Base-by-base conservation (phyloP, 805 yeast genomes). In the Clavispora asparagi region DNA sequence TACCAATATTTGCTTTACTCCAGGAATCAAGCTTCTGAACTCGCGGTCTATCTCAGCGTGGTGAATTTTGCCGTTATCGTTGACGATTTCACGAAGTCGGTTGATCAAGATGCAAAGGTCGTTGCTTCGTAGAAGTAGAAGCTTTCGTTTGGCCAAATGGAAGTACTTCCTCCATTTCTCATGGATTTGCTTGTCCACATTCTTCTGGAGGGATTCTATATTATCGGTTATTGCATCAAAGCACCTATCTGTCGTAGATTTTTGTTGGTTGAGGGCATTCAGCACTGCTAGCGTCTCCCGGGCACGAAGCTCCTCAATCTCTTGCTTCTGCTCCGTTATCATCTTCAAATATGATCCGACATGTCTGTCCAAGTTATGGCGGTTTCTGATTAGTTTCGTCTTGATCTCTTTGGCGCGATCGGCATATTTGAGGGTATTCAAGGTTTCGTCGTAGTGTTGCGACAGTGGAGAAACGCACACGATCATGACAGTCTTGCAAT, bases 401-500 rank as follows among this genome's bases (percentile, higher is more conserved):
- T 87, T 87, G 55, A 91, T 91, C 53, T 85, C 90, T 60, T 90
- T 90, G 13, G 97, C 97, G 37, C 97, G 71, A 60, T 89, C 82
- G 0, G 97, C 97, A 63, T 91, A 92, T 61, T 88, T 87, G 50
- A 92, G 74, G 0, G 97, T 88, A 62, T 92, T 92, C 43, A 87
- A 70, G 1, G 98, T 91, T 60, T 92, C 98, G 59, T 92, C 98
- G 62, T 89, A 90, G 63, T 92, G 97, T 39, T 73, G 75, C 28
- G 87, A 79, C 48, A 90, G 85, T 0, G 97, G 97, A 4, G 95
- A 84, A 3, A 92, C 78, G 65, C 98, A 92, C 1, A 90, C 97
- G 53, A 92, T 87, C 98, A 92, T 92, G 5, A 89, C 91, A 0
- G 98, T 92, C 61, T 87, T 85, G 65, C 98, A 92, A 60, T 89